These are phyloP conservation scores for Paraglomus occultum DNA, from an alignment of 192 early-diverging fungal species.

Conservation along the genomic window DNA sequence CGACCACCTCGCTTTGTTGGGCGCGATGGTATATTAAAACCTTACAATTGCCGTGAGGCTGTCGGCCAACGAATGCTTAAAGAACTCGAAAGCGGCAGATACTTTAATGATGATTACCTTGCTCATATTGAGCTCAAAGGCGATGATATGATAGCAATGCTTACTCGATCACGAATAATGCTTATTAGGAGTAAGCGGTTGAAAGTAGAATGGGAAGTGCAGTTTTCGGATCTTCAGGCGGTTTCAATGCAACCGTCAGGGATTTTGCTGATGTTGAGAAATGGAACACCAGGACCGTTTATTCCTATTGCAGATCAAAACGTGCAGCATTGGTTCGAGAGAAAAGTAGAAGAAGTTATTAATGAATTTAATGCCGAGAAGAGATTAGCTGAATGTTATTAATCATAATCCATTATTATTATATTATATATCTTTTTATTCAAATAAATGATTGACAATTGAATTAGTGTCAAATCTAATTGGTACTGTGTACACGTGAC, in stretches of 20 bases:
- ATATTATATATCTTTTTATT: too few species aligned
- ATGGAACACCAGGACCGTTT: constrained; percentile 61
- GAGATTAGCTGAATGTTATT: constrained; percentile 37
- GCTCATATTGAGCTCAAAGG: constrained; percentile 80
- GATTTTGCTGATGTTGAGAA: constrained; percentile 66
- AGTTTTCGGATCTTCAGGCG: constrained; percentile 68
- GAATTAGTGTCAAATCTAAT: too few species aligned
- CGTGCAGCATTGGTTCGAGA: constrained; percentile 67
- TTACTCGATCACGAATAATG: constrained; percentile 78
- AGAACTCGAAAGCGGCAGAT: constrained; percentile 72
- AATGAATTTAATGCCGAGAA: constrained; percentile 47
- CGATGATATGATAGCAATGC: constrained; percentile 81
- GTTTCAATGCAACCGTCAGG: constrained; percentile 70
- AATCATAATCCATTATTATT: too few species aligned
- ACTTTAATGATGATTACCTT: constrained; percentile 80
- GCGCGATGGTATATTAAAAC: constrained; percentile 79
- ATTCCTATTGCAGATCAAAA: constrained; percentile 67
- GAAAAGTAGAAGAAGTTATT: constrained; percentile 68
- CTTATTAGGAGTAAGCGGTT: constrained; percentile 68
- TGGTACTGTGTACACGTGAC: too few species aligned
- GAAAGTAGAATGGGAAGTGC: constrained; percentile 82
- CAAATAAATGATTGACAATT: too few species aligned
- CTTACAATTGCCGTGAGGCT: constrained; percentile 73
- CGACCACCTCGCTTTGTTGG: constrained; percentile 84
- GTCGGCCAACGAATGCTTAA: constrained; percentile 86